Evolutionary conservation across 2,329 filamentous ascomycete species (phyloP).

Genomic region (Coniochaeta pulveracea): DNA sequence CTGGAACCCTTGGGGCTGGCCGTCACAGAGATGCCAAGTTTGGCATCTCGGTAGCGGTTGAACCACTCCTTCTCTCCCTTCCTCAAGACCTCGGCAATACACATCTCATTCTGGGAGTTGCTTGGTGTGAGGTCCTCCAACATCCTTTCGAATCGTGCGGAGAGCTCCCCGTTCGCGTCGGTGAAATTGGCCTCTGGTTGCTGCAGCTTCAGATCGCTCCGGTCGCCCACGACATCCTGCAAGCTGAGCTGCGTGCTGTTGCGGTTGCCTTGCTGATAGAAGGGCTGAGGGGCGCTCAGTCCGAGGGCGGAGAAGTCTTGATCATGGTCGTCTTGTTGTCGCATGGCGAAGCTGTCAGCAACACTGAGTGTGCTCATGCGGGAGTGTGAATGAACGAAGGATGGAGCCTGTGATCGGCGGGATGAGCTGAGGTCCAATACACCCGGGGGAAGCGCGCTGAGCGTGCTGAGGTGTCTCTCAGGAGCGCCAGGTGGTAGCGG

Average conservation of each 20-base stretch:
- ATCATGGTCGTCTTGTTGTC: not conserved
- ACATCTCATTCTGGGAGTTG: constrained; percentile 46
- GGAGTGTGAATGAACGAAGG: not conserved
- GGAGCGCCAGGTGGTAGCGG: constrained; percentile 1
- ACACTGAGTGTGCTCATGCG: constrained; percentile 3
- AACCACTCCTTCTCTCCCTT: constrained; percentile 61
- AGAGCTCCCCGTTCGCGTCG: constrained; percentile 51
- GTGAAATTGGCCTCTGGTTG: constrained; percentile 59
- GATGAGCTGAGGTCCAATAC: constrained; percentile 2
- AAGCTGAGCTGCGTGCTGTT: constrained; percentile 9
- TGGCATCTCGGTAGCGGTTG: constrained; percentile 42
- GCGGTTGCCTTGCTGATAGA: constrained; percentile 8
- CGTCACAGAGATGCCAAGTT: constrained; percentile 38
- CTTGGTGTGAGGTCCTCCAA: constrained; percentile 39
- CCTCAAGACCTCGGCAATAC: constrained; percentile 53
- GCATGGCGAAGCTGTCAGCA: constrained; percentile 1
- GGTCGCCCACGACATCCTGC: constrained; percentile 44
- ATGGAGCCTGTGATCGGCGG: not conserved
- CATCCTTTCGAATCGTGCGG: constrained; percentile 43
- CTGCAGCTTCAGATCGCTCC: constrained; percentile 52
- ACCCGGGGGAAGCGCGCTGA: not conserved
- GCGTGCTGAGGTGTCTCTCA: not conserved
- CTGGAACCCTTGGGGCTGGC: constrained; percentile 16
- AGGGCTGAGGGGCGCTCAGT: not conserved
- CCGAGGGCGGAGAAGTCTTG: constrained; percentile 1